Evolutionary conservation across 805 yeast genomes (phyloP).

Genomic region (Wickerhamomyces alni): DNA sequence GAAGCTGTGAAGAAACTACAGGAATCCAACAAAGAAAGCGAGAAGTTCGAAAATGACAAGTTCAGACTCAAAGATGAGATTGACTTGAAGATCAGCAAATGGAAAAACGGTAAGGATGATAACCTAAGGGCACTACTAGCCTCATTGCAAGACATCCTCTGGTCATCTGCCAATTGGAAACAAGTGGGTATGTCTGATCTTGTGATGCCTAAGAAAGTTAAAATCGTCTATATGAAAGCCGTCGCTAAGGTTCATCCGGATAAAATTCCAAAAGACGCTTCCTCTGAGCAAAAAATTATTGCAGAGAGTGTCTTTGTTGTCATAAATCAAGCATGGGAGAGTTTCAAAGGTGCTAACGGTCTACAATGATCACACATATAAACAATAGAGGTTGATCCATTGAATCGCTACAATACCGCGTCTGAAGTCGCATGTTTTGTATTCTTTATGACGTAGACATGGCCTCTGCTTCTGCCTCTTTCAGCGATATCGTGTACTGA

Average conservation of each 20-base stretch:
- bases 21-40: constrained; percentile 39
- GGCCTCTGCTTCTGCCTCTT: constrained; percentile 1
- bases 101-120: constrained; percentile 75
- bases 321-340: constrained; percentile 87
- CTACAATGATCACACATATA: constrained; percentile 22
- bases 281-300: constrained; percentile 69
- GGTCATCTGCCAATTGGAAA: constrained; percentile 65
- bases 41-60: constrained; percentile 48
- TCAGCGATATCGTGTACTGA: constrained; percentile 36
- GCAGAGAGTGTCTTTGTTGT: constrained; percentile 84
- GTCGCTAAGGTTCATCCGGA: constrained; percentile 89
- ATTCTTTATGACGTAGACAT: background rate
- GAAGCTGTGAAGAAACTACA: constrained; percentile 50
- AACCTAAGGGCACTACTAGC: constrained; percentile 75
- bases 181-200: constrained; percentile 64
- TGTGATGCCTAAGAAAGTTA: constrained; percentile 86
- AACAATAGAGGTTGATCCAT: no score
- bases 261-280: constrained; percentile 55
- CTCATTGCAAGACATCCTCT: constrained; percentile 59
- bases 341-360: constrained; percentile 56
- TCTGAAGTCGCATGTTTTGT: no score
- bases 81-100: constrained; percentile 42
- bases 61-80: constrained; percentile 60
- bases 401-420: no score
- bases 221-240: constrained; percentile 80